A percentile compares a stretch with the other conserved stretches of the same genome.
phyloP scores from a whole-genome alignment of 306 rosid species.

The Lupinus albus region DNA sequence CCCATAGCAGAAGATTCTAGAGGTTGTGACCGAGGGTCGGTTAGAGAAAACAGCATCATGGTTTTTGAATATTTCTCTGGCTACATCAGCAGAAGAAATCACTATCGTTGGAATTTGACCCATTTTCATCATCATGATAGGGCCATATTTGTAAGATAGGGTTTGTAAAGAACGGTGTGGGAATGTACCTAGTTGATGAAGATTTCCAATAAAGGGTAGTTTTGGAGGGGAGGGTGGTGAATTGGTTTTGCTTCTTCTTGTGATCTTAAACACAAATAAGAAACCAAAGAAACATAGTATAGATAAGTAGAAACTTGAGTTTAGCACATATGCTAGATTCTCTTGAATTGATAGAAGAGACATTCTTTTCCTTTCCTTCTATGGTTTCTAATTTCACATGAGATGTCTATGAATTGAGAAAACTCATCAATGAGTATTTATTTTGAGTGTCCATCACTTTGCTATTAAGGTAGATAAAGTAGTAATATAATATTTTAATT shows the following conservation, averaged over 20 bases:
- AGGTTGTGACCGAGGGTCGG: constrained; percentile 17
- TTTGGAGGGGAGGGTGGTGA: constrained; percentile 31
- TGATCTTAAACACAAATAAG: background rate
- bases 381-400: too few relatives aligned
- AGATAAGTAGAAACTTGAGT: background rate
- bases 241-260: constrained; percentile 18
- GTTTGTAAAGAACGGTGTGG: constrained; percentile 17
- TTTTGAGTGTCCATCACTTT: too few relatives aligned
- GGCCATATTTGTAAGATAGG: constrained; percentile 26
- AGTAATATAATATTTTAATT: too few relatives aligned
- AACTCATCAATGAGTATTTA: too few relatives aligned
- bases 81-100: constrained; percentile 29
- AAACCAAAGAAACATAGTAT: background rate
- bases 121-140: constrained; percentile 10
- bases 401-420: too few relatives aligned
- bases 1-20: background rate
- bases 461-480: too few relatives aligned
- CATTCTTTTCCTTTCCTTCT: background rate
- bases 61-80: constrained; percentile 13
- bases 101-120: constrained; percentile 21
- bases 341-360: background rate
- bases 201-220: constrained; percentile 19
- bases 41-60: constrained; percentile 15
- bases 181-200: constrained; percentile 35
- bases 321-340: background rate